Evolutionary conservation across 2,329 filamentous ascomycete genomes (phyloP).

Genomic region (Epichloe gansuensis): DNA sequence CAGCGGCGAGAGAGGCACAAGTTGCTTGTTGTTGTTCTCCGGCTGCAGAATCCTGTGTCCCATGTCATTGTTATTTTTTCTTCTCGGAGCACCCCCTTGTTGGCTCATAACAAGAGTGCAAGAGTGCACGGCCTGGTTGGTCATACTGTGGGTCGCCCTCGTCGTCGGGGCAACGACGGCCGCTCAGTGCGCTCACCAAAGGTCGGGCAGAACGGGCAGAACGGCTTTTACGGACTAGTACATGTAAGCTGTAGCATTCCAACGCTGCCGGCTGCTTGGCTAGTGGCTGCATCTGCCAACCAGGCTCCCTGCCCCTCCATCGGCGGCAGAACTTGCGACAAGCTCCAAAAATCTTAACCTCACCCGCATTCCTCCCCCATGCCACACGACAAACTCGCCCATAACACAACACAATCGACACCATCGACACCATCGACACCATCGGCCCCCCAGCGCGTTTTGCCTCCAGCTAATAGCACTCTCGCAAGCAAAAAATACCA

Average conservation of each 20-base stretch:
- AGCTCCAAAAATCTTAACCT: not conserved
- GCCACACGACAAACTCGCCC: not conserved
- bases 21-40: constrained; percentile 14
- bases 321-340: not conserved
- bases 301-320: not conserved
- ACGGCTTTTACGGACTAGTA: too few species aligned
- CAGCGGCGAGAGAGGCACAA: not conserved
- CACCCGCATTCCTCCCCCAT: constrained; percentile 7
- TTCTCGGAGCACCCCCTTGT: not conserved
- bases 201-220: too few species aligned
- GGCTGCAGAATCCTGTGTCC: not conserved
- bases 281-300: not conserved
- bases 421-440: too few species aligned
- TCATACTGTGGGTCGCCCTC: constrained; percentile 10
- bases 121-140: not conserved
- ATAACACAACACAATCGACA: not conserved
- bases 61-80: not conserved
- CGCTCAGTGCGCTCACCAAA: too few species aligned
- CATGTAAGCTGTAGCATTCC: too few species aligned
- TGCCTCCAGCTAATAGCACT: not conserved
- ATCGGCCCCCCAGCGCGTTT: too few species aligned
- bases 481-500: not conserved
- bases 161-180: constrained; percentile 12
- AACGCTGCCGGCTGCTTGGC: not conserved
- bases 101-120: not conserved